These are phyloP conservation scores for Beauveria scarabaeidicola DNA, from an alignment of 2,329 filamentous ascomycete genomes.

Conservation along the genomic window DNA sequence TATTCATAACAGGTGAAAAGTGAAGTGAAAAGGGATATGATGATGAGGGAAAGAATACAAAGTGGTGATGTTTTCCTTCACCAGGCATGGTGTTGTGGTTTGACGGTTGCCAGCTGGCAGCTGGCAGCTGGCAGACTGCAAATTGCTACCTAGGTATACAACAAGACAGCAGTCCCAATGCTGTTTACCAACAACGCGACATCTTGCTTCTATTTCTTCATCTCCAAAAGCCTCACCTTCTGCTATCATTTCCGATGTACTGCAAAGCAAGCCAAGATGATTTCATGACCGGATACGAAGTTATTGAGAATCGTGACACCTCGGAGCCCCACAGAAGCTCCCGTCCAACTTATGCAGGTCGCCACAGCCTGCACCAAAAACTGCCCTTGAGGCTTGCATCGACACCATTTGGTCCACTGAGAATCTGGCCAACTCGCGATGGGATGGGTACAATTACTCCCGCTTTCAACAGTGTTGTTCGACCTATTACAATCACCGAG, in stretches of 20 bases:
- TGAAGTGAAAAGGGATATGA: not conserved
- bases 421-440: constrained; percentile 5
- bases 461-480: constrained; percentile 29
- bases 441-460: constrained; percentile 27
- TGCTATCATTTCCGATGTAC: not conserved
- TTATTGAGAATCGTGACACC: not conserved
- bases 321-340: not conserved
- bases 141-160: not conserved
- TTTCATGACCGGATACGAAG: not conserved
- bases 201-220: not conserved
- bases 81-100: not conserved
- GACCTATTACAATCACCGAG: constrained; percentile 29
- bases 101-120: not conserved
- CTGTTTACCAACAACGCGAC: not conserved
- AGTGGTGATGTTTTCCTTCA: not conserved
- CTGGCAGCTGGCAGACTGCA: not conserved
- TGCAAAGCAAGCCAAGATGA: not conserved
- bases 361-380: not conserved
- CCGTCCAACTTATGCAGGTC: not conserved
- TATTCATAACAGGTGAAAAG: not conserved
- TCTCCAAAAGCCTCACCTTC: not conserved
- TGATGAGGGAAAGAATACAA: not conserved
- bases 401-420: not conserved
- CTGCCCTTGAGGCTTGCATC: not conserved
- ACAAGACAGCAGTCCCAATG: not conserved